Evolutionary conservation across 441 rosid species (phyloP).

Genomic region (Bocquillonia castaneifolia): DNA sequence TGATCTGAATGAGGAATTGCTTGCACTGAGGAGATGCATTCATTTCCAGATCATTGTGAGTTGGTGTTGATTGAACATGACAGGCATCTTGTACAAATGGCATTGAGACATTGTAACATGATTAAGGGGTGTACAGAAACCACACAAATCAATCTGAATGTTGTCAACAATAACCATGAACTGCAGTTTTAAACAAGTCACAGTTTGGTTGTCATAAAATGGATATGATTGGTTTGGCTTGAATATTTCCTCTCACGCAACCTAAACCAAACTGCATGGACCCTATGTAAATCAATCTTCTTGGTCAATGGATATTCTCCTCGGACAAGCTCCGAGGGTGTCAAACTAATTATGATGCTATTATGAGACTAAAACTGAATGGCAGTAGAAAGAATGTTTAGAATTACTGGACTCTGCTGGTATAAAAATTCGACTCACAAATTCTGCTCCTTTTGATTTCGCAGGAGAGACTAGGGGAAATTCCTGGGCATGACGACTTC

Average conservation of each 20-base stretch:
- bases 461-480: constrained; percentile 71
- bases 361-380: background rate
- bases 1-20: background rate
- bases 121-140: background rate
- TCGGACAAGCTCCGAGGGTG: background rate
- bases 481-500: constrained; percentile 44
- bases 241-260: background rate
- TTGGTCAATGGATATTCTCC: too few relatives aligned
- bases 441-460: constrained; percentile 12
- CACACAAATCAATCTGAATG: background rate
- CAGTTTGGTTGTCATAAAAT: background rate
- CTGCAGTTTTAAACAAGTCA: background rate
- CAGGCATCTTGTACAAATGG: background rate
- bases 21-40: background rate
- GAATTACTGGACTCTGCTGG: background rate
- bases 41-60: background rate
- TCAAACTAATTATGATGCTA: background rate
- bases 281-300: background rate
- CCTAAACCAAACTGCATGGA: background rate
- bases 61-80: background rate
- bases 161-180: too few relatives aligned
- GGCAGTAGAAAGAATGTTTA: background rate
- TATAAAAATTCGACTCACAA: background rate
- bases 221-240: background rate
- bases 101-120: background rate